Percentiles rank a stretch among this genome's conserved stretches.
phyloP scores from a whole-genome alignment of 805 yeast genomes.

The Zygotorulaspora chibaensis region DNA sequence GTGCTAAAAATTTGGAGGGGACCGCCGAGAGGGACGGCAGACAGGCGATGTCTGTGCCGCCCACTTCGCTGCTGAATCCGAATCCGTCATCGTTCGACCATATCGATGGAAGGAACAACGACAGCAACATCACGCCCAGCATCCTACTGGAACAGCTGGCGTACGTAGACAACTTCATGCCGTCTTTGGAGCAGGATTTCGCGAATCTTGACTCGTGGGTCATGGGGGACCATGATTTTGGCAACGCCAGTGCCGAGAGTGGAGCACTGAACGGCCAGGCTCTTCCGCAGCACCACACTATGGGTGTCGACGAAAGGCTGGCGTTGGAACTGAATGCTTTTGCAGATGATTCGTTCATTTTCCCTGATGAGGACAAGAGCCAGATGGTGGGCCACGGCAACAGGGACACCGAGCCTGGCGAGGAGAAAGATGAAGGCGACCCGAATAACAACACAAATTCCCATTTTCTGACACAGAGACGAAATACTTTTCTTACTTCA shows the following conservation, averaged over 20 bases:
- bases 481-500: constrained; percentile 29
- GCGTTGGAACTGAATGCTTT: constrained; percentile 72
- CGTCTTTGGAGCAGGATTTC: constrained; percentile 44
- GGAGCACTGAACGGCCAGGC: neutral
- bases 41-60: constrained; percentile 6
- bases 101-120: neutral
- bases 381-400: constrained; percentile 20
- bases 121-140: constrained; percentile 34
- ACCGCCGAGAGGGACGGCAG: constrained; percentile 1
- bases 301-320: constrained; percentile 45
- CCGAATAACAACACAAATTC: constrained; percentile 5
- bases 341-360: constrained; percentile 75
- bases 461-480: constrained; percentile 29
- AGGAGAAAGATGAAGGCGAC: constrained; percentile 14
- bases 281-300: neutral
- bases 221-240: constrained; percentile 10
- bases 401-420: constrained; percentile 14
- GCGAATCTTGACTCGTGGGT: constrained; percentile 31
- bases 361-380: constrained; percentile 78
- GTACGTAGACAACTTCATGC: constrained; percentile 72
- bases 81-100: constrained; percentile 2
- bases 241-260: neutral
- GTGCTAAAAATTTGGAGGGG: neutral
- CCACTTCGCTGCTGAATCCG: constrained; percentile 11
- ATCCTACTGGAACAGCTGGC: constrained; percentile 69